Evolutionary conservation across 345 rosid species (phyloP), one percentile per base, ranked within the genome.

Genomic region (Camelina sativa): DNA sequence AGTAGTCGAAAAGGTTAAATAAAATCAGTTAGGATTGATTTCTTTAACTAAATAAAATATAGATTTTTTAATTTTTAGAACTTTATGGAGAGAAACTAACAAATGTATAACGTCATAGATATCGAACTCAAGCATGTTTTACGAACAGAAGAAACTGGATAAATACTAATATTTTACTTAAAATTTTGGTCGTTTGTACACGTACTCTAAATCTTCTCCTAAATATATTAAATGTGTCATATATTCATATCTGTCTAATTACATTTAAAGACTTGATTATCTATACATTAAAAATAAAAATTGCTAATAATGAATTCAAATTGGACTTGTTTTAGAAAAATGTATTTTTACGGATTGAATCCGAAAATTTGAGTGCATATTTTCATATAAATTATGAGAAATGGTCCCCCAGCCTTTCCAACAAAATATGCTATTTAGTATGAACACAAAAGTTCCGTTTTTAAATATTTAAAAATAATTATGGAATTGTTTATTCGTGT

Each of bases 371-470:
- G 13, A 28, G 7, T 54, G 32, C 20, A 44, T n/a, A n/a, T 3
- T 30, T 68, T 30, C 20, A 8, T n/a, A 50, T 38, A 50, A 50
- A 12, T 50, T 50, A 53, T 47, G 23, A 34, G 30, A 75, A 59
- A 19, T 43, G 34, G 15, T 28, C n/a, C 20, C 19, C 15, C 54
- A 51, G 1, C 20, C 0, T 51, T 75, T 66, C 51, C 17, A 17
- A 3, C 9, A 46, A 23, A 8, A 40, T 28, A 75, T 15, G 8
- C 62, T 11, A 65, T 7, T 34, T 34, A 66, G 81, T 77, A 77
- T 77, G 77, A 77, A 77, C 77, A 23, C 81, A 65, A 60, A 59
- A 65, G 46, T 77, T 71, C 63, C 37, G 47, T 57, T 72, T 65
- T 16, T 40, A 43, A 22, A 41, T 56, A 71, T 50, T 43, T 23